Base-by-base conservation (phyloP, 306 rosid genomes). In the Glycine soja region DNA sequence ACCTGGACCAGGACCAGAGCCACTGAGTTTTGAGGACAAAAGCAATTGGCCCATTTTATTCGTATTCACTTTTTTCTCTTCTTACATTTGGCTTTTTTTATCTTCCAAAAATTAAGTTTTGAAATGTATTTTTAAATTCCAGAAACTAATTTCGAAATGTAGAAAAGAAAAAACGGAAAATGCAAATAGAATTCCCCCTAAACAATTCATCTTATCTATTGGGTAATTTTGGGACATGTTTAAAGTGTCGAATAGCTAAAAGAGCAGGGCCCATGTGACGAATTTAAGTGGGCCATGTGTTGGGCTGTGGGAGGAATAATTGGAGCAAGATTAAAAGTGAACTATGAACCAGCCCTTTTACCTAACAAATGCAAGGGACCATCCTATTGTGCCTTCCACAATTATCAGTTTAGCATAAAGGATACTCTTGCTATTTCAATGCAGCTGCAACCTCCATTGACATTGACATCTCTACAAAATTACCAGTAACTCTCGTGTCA, bases 1-100 rank as follows among this genome's bases (percentile, higher is more conserved):
- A 36, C 3, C 11, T 64, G 11, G 48, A 13, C 48, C 12, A 36
- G 47, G 48, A 36, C 6, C 11, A 36, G 70, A 47, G 70, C 24
- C 70, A 64, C 24, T 10, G 3, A 64, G 48, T 38, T 64, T 63
- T 36, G 5, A 14, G 18, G 47, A 64, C 70, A 64, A 36, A 64
- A 64, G 12, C 19, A 64, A 64, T 6, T 34, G 70, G 70, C 48
- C 70, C 70, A 7, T 64, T 64, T 15, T 14, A 64, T 38, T 38
- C 0, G 6, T 1, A 13, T 6, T n/a, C 13, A 10, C 5, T 14
- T 34, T 30, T n/a, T 64, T 63, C 18, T 38, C 6, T 4, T 63
- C 16, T 32, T 16, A 12, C 16, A 36, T 36, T 36, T 1, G n/a
- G 7, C 10, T 7, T 6, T 14, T 38, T 32, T 36, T 38, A 7